Base-by-base conservation (phyloP, 1,139 yeast species). In the Scheffersomyces segobiensis region DNA sequence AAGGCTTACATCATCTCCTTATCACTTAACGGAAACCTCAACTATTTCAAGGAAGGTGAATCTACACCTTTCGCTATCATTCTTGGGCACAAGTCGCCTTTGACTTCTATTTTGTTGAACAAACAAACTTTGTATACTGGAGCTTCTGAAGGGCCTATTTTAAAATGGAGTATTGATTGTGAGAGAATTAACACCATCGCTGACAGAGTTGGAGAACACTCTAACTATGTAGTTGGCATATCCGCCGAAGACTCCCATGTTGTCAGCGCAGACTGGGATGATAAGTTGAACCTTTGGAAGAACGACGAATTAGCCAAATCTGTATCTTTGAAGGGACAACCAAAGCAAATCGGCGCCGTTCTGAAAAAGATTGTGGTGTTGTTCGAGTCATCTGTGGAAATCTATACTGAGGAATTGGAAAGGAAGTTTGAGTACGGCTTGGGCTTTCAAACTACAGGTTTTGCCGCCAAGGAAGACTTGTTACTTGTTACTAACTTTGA, bases 181-280 rank as follows among this genome's bases (percentile, higher is more conserved):
- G 56, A 47, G 3, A 55, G 55, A 2, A 76, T 85, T 3, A 66
- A 72, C 0, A 69, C 80, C 12, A 71, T 79, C 24, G 72, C 79
- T 5, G 19, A 55, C 5, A 50, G 58, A 2, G 47, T 69, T 53
- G 72, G 75, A 47, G 62, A 64, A 6, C 95, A 90, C 70, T 66
- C 81, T 1, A 89, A 89, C 66, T 80, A 87, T 64, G 80, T 91
- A 48, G 85, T 82, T 53, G 87, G 77, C 47, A 68, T 82, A 47
- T 66, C 69, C 24, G 63, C 61, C 50, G 71, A 65, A 12, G 67
- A 66, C 22, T 69, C 69, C 1, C 60, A 63, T 1, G 63, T 86
- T 14, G 75, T 83, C 57, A 82, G 96, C 20, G 78, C 87, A 42
- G 96, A 93, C 1, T 93, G 98, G 98, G 99, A 95, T 71, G 97